A percentile compares a stretch with the other conserved stretches of the same genome.
These are phyloP conservation scores for Thelonectria rubi DNA, from an alignment of 2,329 filamentous ascomycete genomes.

Conservation along the genomic window DNA sequence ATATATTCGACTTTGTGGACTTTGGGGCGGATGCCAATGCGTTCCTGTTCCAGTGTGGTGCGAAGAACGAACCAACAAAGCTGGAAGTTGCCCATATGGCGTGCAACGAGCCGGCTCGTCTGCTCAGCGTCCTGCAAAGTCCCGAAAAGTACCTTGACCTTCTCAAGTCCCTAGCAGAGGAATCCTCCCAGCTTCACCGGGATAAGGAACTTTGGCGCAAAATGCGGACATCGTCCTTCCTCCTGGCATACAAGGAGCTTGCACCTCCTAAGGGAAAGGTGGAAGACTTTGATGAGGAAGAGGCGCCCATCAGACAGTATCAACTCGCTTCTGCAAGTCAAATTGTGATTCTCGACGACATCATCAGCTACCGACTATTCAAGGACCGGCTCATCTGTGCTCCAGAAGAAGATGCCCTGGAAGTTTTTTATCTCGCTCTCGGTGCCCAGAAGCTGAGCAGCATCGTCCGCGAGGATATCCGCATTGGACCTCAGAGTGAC, in stretches of 20 bases:
- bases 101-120: slow-evolving; percentile 82
- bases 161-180: slow-evolving; percentile 81
- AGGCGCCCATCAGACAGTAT: slow-evolving; percentile 77
- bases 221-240: slow-evolving; percentile 78
- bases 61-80: slow-evolving; percentile 90
- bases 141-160: slow-evolving; percentile 88
- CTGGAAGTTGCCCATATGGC: slow-evolving; percentile 84
- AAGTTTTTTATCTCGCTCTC: slow-evolving; percentile 84
- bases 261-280: slow-evolving; percentile 57
- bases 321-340: slow-evolving; percentile 76
- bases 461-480: slow-evolving; percentile 80
- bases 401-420: slow-evolving; percentile 87
- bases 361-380: slow-evolving; percentile 88
- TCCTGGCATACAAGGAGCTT: slow-evolving; percentile 85
- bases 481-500: slow-evolving; percentile 71
- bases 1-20: slow-evolving; percentile 97
- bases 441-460: slow-evolving; percentile 80
- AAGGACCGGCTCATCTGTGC: slow-evolving; percentile 85
- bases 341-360: slow-evolving; percentile 86
- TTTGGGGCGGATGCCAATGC: slow-evolving; percentile 88
- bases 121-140: slow-evolving; percentile 81
- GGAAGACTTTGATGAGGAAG: slow-evolving; percentile 66
- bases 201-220: slow-evolving; percentile 81
- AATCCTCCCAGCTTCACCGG: slow-evolving; percentile 72
- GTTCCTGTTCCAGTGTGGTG: slow-evolving; percentile 88